Conservation (phyloP, 345 rosid genomes). For the Salix dunnii region DNA sequence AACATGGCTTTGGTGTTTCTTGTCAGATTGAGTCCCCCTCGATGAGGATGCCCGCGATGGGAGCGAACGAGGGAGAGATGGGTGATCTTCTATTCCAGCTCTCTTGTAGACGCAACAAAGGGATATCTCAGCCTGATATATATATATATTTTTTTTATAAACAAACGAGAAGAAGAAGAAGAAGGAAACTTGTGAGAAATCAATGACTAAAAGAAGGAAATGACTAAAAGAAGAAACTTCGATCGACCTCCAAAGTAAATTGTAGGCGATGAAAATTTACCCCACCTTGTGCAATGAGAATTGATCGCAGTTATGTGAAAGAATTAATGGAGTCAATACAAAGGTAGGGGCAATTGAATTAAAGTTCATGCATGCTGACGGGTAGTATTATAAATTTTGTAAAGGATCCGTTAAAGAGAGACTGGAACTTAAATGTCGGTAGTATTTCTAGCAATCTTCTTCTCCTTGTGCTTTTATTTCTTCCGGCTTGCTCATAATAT, state of each 20-base stretch:
- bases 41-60: conserved; percentile 44
- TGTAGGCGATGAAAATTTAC: neutral
- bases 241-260: neutral
- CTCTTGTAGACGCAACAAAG: conserved; percentile 95
- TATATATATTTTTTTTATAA: no score
- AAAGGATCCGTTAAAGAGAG: neutral
- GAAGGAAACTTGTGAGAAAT: neutral
- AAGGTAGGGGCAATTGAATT: neutral
- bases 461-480: neutral
- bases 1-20: conserved; percentile 26
- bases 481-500: neutral
- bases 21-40: conserved; percentile 13
- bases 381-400: neutral
- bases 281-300: neutral
- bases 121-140: conserved; percentile 67
- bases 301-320: neutral
- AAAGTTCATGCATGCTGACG: neutral
- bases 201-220: neutral
- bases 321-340: neutral
- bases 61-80: conserved; percentile 68
- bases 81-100: conserved; percentile 91
- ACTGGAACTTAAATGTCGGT: conserved; percentile 1
- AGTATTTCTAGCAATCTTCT: neutral
- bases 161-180: no score
- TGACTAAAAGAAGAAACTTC: neutral